phyloP scores from a whole-genome alignment of 1,284 basidiomycete genomes.

The Grifola frondosa region DNA sequence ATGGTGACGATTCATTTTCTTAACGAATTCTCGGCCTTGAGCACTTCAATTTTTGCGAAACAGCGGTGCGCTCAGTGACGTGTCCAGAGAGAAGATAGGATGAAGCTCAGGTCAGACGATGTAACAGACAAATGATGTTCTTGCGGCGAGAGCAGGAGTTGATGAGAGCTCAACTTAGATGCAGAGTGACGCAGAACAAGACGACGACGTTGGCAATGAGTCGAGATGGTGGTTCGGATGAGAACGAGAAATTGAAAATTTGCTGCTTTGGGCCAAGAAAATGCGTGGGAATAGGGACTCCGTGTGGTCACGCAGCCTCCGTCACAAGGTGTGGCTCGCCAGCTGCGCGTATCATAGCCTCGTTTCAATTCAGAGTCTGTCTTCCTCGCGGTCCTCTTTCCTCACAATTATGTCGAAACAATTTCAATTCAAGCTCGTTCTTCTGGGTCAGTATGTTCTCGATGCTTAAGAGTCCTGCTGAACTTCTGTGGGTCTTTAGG shows the following conservation, averaged over 20 bases:
- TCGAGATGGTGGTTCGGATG: slow-evolving; percentile 22
- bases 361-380: slow-evolving; percentile 21
- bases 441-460: slow-evolving; percentile 64
- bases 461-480: neutral
- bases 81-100: slow-evolving; percentile 9
- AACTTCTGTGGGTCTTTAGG: slow-evolving; percentile 45
- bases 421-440: slow-evolving; percentile 88
- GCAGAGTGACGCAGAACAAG: slow-evolving; percentile 13
- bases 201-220: slow-evolving; percentile 15
- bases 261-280: slow-evolving; percentile 14
- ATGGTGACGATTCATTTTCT: slow-evolving; percentile 82
- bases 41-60: slow-evolving; percentile 14
- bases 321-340: slow-evolving; percentile 12
- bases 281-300: slow-evolving; percentile 14
- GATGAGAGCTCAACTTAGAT: slow-evolving; percentile 21
- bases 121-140: slow-evolving; percentile 5
- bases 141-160: too few relatives aligned
- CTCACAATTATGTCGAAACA: slow-evolving; percentile 73
- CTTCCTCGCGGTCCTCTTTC: slow-evolving; percentile 23
- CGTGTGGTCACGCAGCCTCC: slow-evolving; percentile 3
- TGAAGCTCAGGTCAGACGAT: slow-evolving; percentile 11
- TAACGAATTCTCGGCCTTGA: slow-evolving; percentile 11
- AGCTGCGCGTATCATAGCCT: slow-evolving; percentile 11
- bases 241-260: slow-evolving; percentile 18
- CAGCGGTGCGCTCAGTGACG: slow-evolving; percentile 21